Evolutionary conservation across 2,329 filamentous ascomycete genomes (phyloP).

Genomic region (Colletotrichum costaricense): DNA sequence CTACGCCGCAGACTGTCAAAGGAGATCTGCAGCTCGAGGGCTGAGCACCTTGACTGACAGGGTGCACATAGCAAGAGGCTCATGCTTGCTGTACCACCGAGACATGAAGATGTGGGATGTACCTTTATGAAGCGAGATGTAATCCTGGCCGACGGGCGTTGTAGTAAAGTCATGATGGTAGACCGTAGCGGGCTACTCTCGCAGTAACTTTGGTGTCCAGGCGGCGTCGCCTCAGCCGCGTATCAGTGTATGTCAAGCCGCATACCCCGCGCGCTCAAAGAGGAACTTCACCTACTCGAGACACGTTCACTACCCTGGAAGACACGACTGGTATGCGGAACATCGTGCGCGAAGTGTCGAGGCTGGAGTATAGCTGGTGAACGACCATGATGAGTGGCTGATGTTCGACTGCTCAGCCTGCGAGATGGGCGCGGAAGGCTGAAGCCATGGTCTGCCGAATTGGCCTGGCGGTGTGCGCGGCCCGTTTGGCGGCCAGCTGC

Average conservation of each 20-base stretch:
- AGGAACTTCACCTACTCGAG: not conserved
- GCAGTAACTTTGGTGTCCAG: slow-evolving; percentile 5
- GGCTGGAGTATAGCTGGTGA: not conserved
- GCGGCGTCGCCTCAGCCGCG: slow-evolving; percentile 13
- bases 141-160: slow-evolving; percentile 20
- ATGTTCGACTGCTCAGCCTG: not conserved
- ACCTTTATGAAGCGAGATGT: not conserved
- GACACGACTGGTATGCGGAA: not conserved
- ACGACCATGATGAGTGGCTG: not conserved
- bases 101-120: not conserved
- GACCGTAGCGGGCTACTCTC: not conserved
- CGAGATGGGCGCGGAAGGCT: slow-evolving; percentile 1
- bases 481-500: slow-evolving; percentile 20
- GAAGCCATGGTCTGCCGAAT: not conserved
- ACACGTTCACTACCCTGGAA: not conserved
- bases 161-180: slow-evolving; percentile 21
- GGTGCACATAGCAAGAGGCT: not conserved
- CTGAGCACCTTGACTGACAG: not conserved
- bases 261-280: not conserved
- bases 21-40: not conserved
- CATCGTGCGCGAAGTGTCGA: not conserved
- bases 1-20: not conserved
- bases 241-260: slow-evolving; percentile 15
- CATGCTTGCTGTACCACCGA: not conserved
- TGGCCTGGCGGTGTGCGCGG: slow-evolving; percentile 32